Evolutionary conservation across 2,329 filamentous ascomycete genomes (phyloP).

Genomic region (Cercospora zeina): DNA sequence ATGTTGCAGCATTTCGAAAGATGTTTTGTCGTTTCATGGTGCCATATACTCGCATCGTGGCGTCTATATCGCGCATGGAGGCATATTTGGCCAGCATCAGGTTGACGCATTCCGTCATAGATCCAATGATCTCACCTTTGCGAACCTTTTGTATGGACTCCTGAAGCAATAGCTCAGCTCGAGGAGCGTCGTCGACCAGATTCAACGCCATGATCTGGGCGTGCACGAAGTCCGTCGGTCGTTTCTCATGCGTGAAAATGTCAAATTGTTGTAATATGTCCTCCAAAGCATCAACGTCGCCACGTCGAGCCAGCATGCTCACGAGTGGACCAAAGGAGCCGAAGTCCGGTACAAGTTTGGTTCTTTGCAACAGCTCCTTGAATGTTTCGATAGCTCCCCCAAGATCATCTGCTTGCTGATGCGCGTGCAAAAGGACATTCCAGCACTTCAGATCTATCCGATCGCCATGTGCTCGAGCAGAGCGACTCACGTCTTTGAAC

Average conservation of each 20-base stretch:
- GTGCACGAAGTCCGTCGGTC: slow-evolving; percentile 61
- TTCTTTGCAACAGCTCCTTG: slow-evolving; percentile 55
- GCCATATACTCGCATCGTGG: slow-evolving; percentile 56
- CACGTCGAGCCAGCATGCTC: slow-evolving; percentile 66
- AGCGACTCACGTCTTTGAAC: slow-evolving; percentile 61
- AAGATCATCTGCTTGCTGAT: slow-evolving; percentile 66
- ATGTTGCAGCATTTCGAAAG: slow-evolving; percentile 58
- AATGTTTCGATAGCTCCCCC: slow-evolving; percentile 66
- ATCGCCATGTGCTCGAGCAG: slow-evolving; percentile 27
- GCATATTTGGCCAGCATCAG: slow-evolving; percentile 70
- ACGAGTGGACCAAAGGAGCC: slow-evolving; percentile 73
- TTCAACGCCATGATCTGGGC: slow-evolving; percentile 64
- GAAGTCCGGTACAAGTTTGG: slow-evolving; percentile 55
- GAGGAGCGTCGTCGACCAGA: slow-evolving; percentile 49
- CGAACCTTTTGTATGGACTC: slow-evolving; percentile 50
- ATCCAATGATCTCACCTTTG: slow-evolving; percentile 51
- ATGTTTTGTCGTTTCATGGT: slow-evolving; percentile 57
- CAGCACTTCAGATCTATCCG: slow-evolving; percentile 62
- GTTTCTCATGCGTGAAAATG: slow-evolving; percentile 53
- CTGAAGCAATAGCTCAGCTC: slow-evolving; percentile 55
- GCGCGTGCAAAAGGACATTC: slow-evolving; percentile 75
- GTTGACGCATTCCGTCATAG: slow-evolving; percentile 73
- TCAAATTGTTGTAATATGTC: slow-evolving; percentile 64
- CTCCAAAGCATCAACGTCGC: slow-evolving; percentile 70
- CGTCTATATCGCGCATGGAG: slow-evolving; percentile 58